phyloP scores from a whole-genome alignment of 2,329 filamentous ascomycete genomes.

The Gyromitra esculenta region DNA sequence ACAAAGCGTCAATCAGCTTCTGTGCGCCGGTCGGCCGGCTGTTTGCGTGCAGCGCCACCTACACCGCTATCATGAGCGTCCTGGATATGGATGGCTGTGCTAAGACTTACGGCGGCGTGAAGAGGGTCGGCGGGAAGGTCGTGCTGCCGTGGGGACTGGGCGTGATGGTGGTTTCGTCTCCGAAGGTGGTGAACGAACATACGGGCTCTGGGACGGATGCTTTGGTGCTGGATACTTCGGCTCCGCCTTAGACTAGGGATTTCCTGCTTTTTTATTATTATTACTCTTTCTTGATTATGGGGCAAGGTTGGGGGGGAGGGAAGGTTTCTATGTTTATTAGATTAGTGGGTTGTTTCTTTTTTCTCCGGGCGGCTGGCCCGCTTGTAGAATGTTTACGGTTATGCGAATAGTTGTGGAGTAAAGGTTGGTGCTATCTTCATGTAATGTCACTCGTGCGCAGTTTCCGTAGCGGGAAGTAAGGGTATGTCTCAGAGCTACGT shows the following conservation, averaged over 20 bases:
- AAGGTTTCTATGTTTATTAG: neutral
- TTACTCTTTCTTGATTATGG: no score
- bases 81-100: neutral
- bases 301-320: no score
- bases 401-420: neutral
- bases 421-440: neutral
- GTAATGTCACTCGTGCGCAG: neutral
- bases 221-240: neutral
- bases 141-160: neutral
- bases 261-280: neutral
- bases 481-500: no score
- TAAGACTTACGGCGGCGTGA: slow-evolving; percentile 8
- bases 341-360: neutral
- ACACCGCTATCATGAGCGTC: neutral
- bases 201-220: no score
- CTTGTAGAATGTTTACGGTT: neutral
- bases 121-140: slow-evolving; percentile 9
- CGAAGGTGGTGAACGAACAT: neutral
- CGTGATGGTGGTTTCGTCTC: no score
- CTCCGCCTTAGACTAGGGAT: neutral
- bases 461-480: no score
- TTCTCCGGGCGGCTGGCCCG: neutral
- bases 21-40: neutral
- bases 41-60: neutral
- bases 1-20: neutral